Evolutionary conservation across 2,329 filamentous ascomycete genomes (phyloP).

Genomic region (Bipolaris zeicola): DNA sequence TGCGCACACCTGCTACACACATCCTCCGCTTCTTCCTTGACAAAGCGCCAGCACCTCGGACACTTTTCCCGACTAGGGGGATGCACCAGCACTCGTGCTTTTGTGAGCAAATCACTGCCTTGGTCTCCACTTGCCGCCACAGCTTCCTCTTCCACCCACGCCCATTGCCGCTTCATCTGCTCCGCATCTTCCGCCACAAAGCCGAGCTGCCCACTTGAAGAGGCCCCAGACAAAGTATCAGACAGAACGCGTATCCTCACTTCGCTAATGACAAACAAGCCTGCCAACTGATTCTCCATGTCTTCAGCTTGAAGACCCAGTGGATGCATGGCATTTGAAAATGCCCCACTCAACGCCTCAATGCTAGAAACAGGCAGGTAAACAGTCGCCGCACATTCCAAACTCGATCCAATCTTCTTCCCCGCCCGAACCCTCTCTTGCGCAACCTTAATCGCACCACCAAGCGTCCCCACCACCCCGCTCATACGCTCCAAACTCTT

Average conservation of each 20-base stretch:
- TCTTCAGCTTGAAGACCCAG: not conserved
- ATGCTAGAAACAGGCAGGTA: not conserved
- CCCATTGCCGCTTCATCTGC: constrained; percentile 14
- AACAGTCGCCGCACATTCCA: constrained; percentile 72
- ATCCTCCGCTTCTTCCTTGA: constrained; percentile 67
- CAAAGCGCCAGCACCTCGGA: constrained; percentile 85
- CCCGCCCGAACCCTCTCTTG: constrained; percentile 74
- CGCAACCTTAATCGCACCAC: constrained; percentile 72
- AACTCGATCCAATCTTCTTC: constrained; percentile 77
- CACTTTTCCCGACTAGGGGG: constrained; percentile 71
- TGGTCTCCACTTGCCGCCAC: constrained; percentile 33
- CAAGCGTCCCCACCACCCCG: constrained; percentile 54
- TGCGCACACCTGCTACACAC: constrained; percentile 77
- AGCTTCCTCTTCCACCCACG: constrained; percentile 26
- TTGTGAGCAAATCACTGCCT: constrained; percentile 11
- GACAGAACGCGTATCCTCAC: constrained; percentile 23
- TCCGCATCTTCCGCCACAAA: constrained; percentile 5
- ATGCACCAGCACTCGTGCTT: constrained; percentile 39
- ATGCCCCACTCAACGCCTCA: not conserved
- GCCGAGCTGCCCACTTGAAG: not conserved
- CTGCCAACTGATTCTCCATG: constrained; percentile 42
- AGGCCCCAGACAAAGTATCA: not conserved
- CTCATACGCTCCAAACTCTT: constrained; percentile 35
- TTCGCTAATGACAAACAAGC: constrained; percentile 52
- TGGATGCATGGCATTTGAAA: constrained; percentile 11